phyloP scores from a whole-genome alignment of 2,329 filamentous ascomycete species.

The Aspergillus aculeatus region DNA sequence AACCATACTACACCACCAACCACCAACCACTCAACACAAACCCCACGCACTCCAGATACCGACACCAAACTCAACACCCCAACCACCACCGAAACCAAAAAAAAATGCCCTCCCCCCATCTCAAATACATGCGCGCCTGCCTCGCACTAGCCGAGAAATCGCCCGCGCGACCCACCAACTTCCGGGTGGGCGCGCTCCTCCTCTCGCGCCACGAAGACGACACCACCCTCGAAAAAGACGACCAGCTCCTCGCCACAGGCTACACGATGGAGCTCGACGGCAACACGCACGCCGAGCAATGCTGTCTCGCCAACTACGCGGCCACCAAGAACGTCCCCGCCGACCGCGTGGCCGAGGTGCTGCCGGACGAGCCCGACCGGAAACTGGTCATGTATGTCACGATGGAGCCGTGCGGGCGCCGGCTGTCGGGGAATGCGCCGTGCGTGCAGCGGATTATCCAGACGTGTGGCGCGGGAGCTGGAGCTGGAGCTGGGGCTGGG shows the following conservation, averaged over 20 bases:
- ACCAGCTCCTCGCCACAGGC: slow-evolving; percentile 70
- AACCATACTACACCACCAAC: not conserved
- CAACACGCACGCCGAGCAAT: slow-evolving; percentile 96
- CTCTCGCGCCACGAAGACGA: slow-evolving; percentile 46
- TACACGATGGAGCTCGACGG: slow-evolving; percentile 88
- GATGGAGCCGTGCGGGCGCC: slow-evolving; percentile 61
- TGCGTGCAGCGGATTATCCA: slow-evolving; percentile 74
- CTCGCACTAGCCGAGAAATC: slow-evolving; percentile 75
- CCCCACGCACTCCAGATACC: too few relatives aligned
- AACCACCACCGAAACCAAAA: not conserved
- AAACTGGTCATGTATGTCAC: slow-evolving; percentile 78
- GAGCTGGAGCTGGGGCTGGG: slow-evolving; percentile 31
- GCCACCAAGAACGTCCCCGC: slow-evolving; percentile 35
- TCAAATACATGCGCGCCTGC: slow-evolving; percentile 65
- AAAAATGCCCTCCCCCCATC: slow-evolving; percentile 30
- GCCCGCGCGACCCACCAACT: slow-evolving; percentile 85
- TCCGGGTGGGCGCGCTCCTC: slow-evolving; percentile 89
- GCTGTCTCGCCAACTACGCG: slow-evolving; percentile 71
- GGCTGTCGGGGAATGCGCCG: slow-evolving; percentile 47
- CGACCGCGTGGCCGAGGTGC: slow-evolving; percentile 43
- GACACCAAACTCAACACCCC: not conserved
- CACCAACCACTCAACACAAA: not conserved
- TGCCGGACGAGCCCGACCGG: slow-evolving; percentile 39
- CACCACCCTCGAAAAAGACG: slow-evolving; percentile 23
- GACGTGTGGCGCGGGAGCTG: slow-evolving; percentile 23